Conservation (phyloP, 371 early-diverging fungal species). For the Cokeromyces recurvatus region DNA sequence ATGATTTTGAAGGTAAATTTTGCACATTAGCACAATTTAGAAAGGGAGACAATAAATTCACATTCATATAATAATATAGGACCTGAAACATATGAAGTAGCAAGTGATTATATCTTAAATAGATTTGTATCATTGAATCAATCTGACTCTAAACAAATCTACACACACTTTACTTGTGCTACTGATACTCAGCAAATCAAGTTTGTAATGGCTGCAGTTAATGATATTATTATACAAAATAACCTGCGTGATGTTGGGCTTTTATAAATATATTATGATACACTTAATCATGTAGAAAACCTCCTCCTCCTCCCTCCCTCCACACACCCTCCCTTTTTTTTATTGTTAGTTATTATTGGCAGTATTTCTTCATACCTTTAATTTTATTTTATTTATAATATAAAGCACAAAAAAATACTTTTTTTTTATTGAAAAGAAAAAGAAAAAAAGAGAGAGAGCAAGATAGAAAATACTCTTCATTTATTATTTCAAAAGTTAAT, state of each 20-base stretch:
- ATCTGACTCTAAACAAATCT: slow-evolving; percentile 41
- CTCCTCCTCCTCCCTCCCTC: background rate
- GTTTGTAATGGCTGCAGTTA: slow-evolving; percentile 66
- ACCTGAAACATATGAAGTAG: slow-evolving; percentile 61
- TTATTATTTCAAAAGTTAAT: too few species aligned
- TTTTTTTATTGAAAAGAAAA: background rate
- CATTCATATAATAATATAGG: slow-evolving; percentile 34
- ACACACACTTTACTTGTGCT: slow-evolving; percentile 54
- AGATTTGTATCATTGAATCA: slow-evolving; percentile 41
- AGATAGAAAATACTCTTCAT: too few species aligned
- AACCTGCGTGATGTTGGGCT: slow-evolving; percentile 62
- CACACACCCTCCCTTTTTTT: slow-evolving; percentile 1
- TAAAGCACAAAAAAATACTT: too few species aligned
- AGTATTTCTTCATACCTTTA: too few species aligned
- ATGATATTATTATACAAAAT: slow-evolving; percentile 64
- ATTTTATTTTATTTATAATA: too few species aligned
- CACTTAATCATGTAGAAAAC: background rate
- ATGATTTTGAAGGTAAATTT: slow-evolving; percentile 58
- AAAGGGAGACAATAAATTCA: background rate
- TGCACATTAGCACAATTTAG: too few species aligned
- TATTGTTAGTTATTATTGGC: background rate
- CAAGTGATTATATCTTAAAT: slow-evolving; percentile 38
- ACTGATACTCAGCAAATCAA: slow-evolving; percentile 68
- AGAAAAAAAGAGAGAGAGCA: too few species aligned
- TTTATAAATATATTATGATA: slow-evolving; percentile 32